Base-by-base conservation (phyloP, 2,329 filamentous ascomycete species). In the Piedraia hortae region DNA sequence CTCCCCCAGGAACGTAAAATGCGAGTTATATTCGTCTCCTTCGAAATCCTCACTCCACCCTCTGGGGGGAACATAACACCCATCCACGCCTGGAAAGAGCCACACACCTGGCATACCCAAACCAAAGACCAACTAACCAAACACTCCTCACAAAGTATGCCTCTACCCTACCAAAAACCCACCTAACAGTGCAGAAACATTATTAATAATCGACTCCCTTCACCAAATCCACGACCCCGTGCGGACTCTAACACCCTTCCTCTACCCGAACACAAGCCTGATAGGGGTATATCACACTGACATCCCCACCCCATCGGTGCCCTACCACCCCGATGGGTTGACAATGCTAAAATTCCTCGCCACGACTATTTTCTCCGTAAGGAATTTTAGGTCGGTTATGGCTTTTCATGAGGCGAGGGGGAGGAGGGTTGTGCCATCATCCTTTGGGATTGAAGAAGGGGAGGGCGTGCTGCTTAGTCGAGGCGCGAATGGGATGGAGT, bases 241-340 rank as follows among this genome's bases (percentile, higher is more conserved):
- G 49, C 3, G 46, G 54, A 28, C 51, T 58, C 59, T 2, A 53
- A 72, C 66, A 12, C 62, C 60, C 25, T 54, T 68, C 26, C 59
- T 75, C 33, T 54, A 57, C 3, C 69, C 74, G 1, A 41, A 51
- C 14, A 60, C 67, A 16, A 78, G 73, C 4, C 55, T 91, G 18
- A 51, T 91, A 4, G 68, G 66, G 19, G 61, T 71, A 27, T 89
- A 88, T 44, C 85, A 93, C 49, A 53, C 59, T 23, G 82, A 93
- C 45, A 57, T 82, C 3, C n/a, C 23, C 8, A 16, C 19, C 4
- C 50, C 24, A 9, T 6, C 27, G 4, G 15, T 25, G 23, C 14
- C 45, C 26, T 66, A 74, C 44, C 50, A 60, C 10, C 75, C 78
- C 1, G 49, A 62, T 13, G 64, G 77, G 0, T 53, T 88, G 7